These are phyloP conservation scores for Ganoderma boninense DNA, from an alignment of 1,284 basidiomycete genomes.

Conservation along the genomic window DNA sequence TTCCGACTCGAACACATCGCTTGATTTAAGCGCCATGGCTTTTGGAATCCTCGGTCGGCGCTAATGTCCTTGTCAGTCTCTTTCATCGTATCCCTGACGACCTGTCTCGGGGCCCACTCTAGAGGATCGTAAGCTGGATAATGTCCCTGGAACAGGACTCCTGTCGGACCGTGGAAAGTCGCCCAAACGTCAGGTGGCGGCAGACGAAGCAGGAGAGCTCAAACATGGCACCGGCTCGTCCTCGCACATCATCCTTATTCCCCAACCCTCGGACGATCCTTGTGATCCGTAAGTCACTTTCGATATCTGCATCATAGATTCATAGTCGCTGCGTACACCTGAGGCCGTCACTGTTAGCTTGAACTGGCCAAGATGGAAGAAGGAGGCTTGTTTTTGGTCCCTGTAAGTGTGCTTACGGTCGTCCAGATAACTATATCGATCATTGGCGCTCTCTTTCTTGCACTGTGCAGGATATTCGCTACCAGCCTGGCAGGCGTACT, in stretches of 20 bases:
- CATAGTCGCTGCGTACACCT: too few species aligned
- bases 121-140: conserved; percentile 27
- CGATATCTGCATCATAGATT: too few species aligned
- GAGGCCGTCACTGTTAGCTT: conserved; percentile 35
- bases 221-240: conserved; percentile 51
- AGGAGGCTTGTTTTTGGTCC: conserved; percentile 54
- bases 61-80: not conserved
- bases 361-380: conserved; percentile 57
- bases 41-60: conserved; percentile 50
- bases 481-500: conserved; percentile 54
- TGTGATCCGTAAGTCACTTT: conserved; percentile 49
- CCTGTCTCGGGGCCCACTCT: conserved; percentile 24
- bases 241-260: conserved; percentile 52
- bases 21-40: conserved; percentile 37
- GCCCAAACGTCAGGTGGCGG: conserved; percentile 44
- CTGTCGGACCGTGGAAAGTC: conserved; percentile 49
- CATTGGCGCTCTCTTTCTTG: too few species aligned
- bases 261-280: conserved; percentile 55
- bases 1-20: not conserved
- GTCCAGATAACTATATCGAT: too few species aligned
- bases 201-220: conserved; percentile 44
- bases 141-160: conserved; percentile 51
- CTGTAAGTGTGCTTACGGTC: conserved; percentile 37
- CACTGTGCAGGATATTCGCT: conserved; percentile 43
- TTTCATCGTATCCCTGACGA: not conserved